These are phyloP conservation scores for Adansonia rubrostipa DNA, from an alignment of 441 rosid genomes.

Conservation along the genomic window DNA sequence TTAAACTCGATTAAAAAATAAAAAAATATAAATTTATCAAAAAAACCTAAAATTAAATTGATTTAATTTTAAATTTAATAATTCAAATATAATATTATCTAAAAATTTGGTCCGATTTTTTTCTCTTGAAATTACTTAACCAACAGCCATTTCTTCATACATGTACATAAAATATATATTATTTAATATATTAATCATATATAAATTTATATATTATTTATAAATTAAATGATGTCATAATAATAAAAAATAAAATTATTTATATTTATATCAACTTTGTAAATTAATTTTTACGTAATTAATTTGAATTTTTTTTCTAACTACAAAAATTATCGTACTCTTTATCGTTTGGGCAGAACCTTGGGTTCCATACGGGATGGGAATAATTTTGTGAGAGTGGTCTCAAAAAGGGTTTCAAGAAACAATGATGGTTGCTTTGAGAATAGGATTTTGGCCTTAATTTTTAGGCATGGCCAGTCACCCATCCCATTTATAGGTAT, in stretches of 20 bases:
- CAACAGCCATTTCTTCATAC: too few relatives aligned
- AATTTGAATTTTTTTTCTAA: neutral
- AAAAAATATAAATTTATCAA: neutral
- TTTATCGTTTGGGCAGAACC: neutral
- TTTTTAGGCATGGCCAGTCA: neutral
- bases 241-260: too few relatives aligned
- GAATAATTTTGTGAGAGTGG: neutral
- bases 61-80: too few relatives aligned
- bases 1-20: neutral
- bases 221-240: too few relatives aligned
- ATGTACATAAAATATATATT: too few relatives aligned
- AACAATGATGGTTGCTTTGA: conserved; percentile 22
- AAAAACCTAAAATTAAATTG: too few relatives aligned
- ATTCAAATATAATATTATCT: too few relatives aligned
- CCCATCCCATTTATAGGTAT: neutral
- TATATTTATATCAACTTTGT: too few relatives aligned
- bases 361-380: neutral
- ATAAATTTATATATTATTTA: too few relatives aligned
- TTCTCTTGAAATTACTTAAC: too few relatives aligned
- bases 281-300: neutral
- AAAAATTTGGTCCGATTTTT: too few relatives aligned
- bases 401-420: conserved; percentile 5
- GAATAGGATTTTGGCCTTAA: neutral
- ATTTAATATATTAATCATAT: too few relatives aligned
- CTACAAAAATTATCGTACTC: neutral